Evolutionary conservation across 2,329 filamentous ascomycete genomes (phyloP).

Genomic region (Sclerotinia spermophila): DNA sequence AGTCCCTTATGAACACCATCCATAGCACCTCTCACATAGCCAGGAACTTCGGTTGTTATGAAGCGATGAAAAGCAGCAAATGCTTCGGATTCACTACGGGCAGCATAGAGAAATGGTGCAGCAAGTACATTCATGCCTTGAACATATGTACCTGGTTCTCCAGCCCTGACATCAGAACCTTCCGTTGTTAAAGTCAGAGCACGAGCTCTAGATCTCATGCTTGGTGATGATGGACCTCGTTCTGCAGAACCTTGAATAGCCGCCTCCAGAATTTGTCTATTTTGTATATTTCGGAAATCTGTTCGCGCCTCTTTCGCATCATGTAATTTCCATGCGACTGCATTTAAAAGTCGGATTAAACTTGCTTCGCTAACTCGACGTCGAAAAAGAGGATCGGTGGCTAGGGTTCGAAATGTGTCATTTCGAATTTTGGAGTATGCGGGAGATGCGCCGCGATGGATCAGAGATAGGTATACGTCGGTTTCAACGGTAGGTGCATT

Average conservation of each 20-base stretch:
- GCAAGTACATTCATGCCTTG: conserved; percentile 99
- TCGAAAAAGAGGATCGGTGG: conserved; percentile 95
- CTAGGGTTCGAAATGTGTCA: conserved; percentile 94
- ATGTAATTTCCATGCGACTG: conserved; percentile 88
- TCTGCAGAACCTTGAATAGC: conserved; percentile 35
- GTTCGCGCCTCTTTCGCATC: conserved; percentile 58
- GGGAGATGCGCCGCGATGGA: conserved; percentile 89
- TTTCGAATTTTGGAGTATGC: conserved; percentile 98
- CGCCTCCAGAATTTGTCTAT: conserved; percentile 24
- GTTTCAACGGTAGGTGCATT: conserved; percentile 82
- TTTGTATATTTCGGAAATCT: conserved; percentile 20
- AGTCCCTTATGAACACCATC: conserved; percentile 93
- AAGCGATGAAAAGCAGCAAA: conserved; percentile 88
- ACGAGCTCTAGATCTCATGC: conserved; percentile 45
- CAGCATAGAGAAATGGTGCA: conserved; percentile 91
- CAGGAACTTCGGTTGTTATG: conserved; percentile 82
- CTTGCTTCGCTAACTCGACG: conserved; percentile 93
- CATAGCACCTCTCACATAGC: conserved; percentile 94
- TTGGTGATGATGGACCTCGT: conserved; percentile 28
- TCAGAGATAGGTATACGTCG: conserved; percentile 81
- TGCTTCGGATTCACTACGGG: conserved; percentile 89
- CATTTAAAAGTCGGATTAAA: conserved; percentile 89
- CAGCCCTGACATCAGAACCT: conserved; percentile 56
- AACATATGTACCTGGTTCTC: conserved; percentile 81
- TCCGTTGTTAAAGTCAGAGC: conserved; percentile 60